Conservation (phyloP, 805 yeast species). For the Jamesozyma rosinii region DNA sequence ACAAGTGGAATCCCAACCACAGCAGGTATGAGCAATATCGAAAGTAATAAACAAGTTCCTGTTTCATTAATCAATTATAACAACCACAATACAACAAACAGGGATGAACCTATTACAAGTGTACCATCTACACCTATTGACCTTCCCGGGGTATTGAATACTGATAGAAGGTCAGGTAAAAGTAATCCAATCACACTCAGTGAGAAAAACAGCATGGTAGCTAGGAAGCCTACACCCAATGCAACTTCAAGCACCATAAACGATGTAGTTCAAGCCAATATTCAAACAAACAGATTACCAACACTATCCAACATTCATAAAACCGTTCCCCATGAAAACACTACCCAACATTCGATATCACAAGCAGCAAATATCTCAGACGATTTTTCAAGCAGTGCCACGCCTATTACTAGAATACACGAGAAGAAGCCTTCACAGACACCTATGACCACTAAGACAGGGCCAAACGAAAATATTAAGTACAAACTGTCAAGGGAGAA, state of each 20-base stretch:
- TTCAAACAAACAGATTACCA: neutral
- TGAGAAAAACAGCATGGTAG: neutral
- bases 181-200: neutral
- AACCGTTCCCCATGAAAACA: neutral
- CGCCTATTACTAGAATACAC: neutral
- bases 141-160: neutral
- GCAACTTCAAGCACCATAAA: neutral
- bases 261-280: neutral
- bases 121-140: neutral
- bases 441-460: neutral
- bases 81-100: neutral
- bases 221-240: neutral
- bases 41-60: neutral
- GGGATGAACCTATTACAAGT: neutral
- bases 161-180: neutral
- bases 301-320: neutral
- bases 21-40: neutral
- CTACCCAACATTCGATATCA: no score
- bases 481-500: constrained; percentile 32
- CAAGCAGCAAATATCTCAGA: neutral
- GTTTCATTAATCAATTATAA: neutral
- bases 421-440: neutral
- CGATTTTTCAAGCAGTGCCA: neutral
- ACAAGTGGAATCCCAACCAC: neutral
- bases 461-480: constrained; percentile 26